Base-by-base conservation (phyloP, 2,329 filamentous ascomycete genomes). In the Epichloe sp. region DNA sequence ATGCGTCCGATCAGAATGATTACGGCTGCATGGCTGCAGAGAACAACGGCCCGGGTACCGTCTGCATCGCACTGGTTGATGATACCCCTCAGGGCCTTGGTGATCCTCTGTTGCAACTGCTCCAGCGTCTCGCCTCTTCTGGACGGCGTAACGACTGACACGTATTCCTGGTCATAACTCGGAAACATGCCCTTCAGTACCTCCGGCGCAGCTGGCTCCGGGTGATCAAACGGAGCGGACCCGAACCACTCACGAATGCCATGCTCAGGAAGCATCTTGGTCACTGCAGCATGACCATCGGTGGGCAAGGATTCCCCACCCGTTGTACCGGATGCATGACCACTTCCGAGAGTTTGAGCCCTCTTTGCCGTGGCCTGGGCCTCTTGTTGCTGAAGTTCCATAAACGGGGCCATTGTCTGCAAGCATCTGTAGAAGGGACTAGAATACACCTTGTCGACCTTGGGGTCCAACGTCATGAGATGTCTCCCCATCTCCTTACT, bases 221-320 rank as follows among this genome's bases (percentile, higher is more conserved):
- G 93, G 62, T 97, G 93, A 50, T 86, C 77, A 67, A 95, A 96
- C 53, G 82, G 81, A 15, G 90, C 88, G 46, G 80, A 76, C 26
- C 93, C 93, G 65, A 93, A 97, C 85, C 93, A 97, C 71, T 98
- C 93, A 54, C 87, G 84, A 40, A 82, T 60, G 12, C 78, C 79
- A 51, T 72, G 68, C 58, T 83, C 80, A 46, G 73, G 75, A 37
- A 76, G 72, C 54, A 83, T 75, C 40, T 62, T 67, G 52, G 67
- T 58, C 26, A 62, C 57, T 17, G 17, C 23, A 23, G 44, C 34
- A 26, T 35, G 37, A 35, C 8, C 21, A 12, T 42, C 31, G 50
- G 50, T 12, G 34, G 17, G 38, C 21, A 43, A 44, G 45, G 50
- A 21, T 44, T 23, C 19, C 26, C 19, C 44, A 35, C 34, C 12